Evolutionary conservation across 2,329 filamentous ascomycete species (phyloP).

Genomic region (Endoconidiophora laricicola): DNA sequence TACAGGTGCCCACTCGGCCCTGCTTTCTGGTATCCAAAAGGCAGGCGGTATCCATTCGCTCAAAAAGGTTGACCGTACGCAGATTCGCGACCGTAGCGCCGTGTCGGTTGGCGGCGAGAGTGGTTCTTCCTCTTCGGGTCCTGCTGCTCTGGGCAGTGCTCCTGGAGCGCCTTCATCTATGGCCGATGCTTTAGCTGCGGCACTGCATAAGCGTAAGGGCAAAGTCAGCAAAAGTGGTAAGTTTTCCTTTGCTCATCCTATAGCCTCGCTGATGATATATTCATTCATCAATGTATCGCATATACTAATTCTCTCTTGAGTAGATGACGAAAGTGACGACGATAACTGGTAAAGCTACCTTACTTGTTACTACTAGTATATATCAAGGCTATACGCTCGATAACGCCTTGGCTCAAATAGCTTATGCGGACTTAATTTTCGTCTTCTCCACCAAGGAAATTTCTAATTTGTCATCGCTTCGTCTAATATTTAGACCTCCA

Average conservation of each 20-base stretch:
- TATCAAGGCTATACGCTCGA: too few species aligned
- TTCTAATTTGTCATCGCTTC: background rate
- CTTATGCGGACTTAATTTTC: background rate
- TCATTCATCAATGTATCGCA: background rate
- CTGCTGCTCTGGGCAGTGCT: conserved; percentile 34
- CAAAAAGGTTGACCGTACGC: conserved; percentile 55
- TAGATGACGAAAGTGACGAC: conserved; percentile 63
- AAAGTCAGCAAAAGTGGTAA: conserved; percentile 92
- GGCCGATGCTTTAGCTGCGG: conserved; percentile 67
- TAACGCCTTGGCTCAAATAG: too few species aligned
- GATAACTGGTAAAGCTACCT: conserved; percentile 45
- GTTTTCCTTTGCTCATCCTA: conserved; percentile 22
- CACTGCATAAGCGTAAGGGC: conserved; percentile 68
- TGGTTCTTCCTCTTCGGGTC: conserved; percentile 31
- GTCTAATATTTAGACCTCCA: background rate
- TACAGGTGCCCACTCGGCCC: conserved; percentile 35
- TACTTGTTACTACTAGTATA: background rate
- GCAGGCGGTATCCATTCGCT: conserved; percentile 49
- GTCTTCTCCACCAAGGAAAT: background rate
- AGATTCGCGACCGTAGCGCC: conserved; percentile 56
- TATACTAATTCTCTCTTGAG: background rate
- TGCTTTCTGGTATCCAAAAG: conserved; percentile 57
- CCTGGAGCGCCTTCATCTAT: conserved; percentile 46
- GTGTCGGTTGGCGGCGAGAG: conserved; percentile 37
- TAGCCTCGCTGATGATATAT: too few species aligned